These are phyloP conservation scores for Luffa acutangula DNA, from an alignment of 306 rosid species.

Conservation along the genomic window DNA sequence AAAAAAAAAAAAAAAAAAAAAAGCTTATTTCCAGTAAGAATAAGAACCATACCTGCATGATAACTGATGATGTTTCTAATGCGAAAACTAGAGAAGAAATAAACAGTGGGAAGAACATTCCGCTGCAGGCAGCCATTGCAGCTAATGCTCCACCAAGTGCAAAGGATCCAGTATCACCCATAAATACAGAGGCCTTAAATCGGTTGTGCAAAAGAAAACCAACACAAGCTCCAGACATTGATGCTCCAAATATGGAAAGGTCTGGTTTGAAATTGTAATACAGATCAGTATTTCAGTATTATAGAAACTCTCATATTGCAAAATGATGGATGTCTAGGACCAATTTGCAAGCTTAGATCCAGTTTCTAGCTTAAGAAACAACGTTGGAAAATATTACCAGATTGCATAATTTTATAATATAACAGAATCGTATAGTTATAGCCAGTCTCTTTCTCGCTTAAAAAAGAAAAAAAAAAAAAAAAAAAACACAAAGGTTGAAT, in stretches of 20 bases:
- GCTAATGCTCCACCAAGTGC: constrained; percentile 92
- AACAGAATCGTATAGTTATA: background rate
- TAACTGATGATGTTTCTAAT: constrained; percentile 55
- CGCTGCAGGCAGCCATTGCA: constrained; percentile 92
- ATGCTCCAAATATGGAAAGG: constrained; percentile 87
- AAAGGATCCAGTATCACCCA: constrained; percentile 89
- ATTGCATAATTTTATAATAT: background rate
- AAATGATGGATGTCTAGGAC: background rate
- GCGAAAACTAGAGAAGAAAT: constrained; percentile 67
- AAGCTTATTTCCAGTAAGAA: background rate
- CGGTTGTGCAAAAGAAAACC: constrained; percentile 95
- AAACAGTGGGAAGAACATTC: constrained; percentile 87
- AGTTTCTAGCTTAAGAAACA: background rate
- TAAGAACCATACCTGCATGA: constrained; percentile 51
- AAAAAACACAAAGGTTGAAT: background rate
- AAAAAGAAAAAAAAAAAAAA: too few relatives aligned
- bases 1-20: too few relatives aligned
- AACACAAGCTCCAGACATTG: constrained; percentile 98
- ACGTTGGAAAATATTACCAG: background rate
- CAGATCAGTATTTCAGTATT: background rate
- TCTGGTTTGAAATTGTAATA: constrained; percentile 38
- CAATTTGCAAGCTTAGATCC: constrained; percentile 5
- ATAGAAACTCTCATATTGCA: background rate
- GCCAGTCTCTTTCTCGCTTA: background rate
- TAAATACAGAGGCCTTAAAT: constrained; percentile 72